A percentile compares a stretch with the other conserved stretches of the same genome.
phyloP scores from a whole-genome alignment of 495 filamentous ascomycete species.

The Thozetella sp. region DNA sequence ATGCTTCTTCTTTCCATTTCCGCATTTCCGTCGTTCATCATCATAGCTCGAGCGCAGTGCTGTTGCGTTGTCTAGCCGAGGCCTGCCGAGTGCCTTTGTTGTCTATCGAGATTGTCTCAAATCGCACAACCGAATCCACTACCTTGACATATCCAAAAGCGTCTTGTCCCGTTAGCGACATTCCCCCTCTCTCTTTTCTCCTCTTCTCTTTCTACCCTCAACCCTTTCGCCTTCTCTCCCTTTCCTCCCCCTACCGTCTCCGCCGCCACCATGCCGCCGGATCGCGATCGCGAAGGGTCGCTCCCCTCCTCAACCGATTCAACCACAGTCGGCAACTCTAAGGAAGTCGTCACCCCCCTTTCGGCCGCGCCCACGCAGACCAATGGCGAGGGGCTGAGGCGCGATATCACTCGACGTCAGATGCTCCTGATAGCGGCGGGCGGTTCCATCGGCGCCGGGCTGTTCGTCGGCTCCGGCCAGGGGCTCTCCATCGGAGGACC shows the following conservation, averaged over 20 bases:
- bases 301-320: not conserved
- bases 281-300: not conserved
- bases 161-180: too few relatives aligned
- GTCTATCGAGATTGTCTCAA: too few relatives aligned
- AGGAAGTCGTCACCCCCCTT: not conserved
- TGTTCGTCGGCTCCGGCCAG: constrained; percentile 64
- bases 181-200: too few relatives aligned
- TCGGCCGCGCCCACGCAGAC: not conserved
- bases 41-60: too few relatives aligned
- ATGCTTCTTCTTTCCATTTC: too few relatives aligned
- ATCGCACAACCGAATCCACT: too few relatives aligned
- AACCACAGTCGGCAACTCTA: not conserved
- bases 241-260: not conserved
- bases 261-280: not conserved
- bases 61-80: too few relatives aligned
- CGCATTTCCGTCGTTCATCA: too few relatives aligned
- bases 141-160: too few relatives aligned
- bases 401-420: constrained; percentile 41
- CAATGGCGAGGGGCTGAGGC: not conserved
- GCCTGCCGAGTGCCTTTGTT: too few relatives aligned
- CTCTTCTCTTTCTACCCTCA: too few relatives aligned
- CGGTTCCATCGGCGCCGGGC: constrained; percentile 66
- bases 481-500: constrained; percentile 62
- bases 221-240: not conserved
- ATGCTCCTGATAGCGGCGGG: constrained; percentile 62